Evolutionary conservation across 306 rosid genomes (phyloP).

Genomic region (Echinosophora koreensis): DNA sequence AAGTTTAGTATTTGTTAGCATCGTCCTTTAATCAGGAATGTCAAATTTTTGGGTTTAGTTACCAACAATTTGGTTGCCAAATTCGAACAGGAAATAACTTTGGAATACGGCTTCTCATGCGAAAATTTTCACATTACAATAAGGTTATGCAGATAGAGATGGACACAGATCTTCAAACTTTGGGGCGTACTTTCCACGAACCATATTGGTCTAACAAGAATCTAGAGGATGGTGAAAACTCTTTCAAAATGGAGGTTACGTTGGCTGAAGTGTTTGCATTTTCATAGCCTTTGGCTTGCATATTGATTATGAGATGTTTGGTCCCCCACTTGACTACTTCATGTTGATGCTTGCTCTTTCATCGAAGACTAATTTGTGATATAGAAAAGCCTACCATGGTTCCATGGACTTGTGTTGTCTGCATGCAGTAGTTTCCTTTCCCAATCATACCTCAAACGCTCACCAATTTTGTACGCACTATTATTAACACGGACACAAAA

Average conservation of each 20-base stretch:
- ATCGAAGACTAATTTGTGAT: background rate
- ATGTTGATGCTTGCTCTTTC: slow-evolving; percentile 12
- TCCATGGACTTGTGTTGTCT: background rate
- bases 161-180: too few relatives aligned
- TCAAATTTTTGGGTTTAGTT: background rate
- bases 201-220: background rate
- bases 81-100: slow-evolving; percentile 5
- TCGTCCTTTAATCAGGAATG: background rate
- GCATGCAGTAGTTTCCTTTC: too few relatives aligned
- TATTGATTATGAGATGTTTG: background rate
- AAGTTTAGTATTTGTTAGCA: background rate
- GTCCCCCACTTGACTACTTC: background rate
- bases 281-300: background rate
- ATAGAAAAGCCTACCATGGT: background rate
- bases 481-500: background rate
- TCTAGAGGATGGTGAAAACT: background rate
- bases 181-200: background rate
- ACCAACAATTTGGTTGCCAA: slow-evolving; percentile 16
- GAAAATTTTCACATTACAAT: too few relatives aligned
- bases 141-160: too few relatives aligned
- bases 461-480: too few relatives aligned
- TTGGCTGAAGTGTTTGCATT: background rate
- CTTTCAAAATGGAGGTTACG: background rate
- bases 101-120: too few relatives aligned
- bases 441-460: too few relatives aligned